Evolutionary conservation across 2,329 filamentous ascomycete genomes (phyloP), one percentile per base, ranked within the genome.

Genomic region (Penicillium sp.): DNA sequence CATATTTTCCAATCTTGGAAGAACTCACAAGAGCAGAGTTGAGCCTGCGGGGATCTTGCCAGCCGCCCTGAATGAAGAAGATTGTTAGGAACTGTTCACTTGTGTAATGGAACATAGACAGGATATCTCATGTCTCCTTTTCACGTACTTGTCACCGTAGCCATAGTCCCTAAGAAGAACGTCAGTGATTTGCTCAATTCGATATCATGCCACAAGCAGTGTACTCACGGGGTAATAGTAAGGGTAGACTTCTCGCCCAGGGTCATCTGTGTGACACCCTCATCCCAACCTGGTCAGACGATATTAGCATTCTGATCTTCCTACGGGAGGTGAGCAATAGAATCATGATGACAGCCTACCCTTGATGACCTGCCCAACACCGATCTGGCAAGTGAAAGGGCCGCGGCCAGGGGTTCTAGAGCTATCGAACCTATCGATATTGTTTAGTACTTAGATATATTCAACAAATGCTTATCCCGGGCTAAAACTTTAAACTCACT

Each of bases 211-310:
- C 14, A 25, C 41, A 12, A 22, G 16, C 18, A 22, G 3, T 47
- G 25, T 8, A 65, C 79, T 70, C 79, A 89, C 85, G 80, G 80
- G 54, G 84, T 80, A 67, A 96, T 95, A 61, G 84, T 86, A 56
- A 97, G 79, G 43, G 81, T 88, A 48, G 88, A 84, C 77, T 89
- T 92, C 80, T 96, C 91, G 68, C 90, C 90, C 52, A 95, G 76
- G 68, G 86, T 84, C 91, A 96, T 95, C 66, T 82, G 77, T 46
- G 77, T 72, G 49, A 96, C 89, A 59, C 87, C 90, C 73, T 95
- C 86, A 66, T 89, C 89, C 89, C 81, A 92, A 61, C 82, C 87
- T 61, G 44, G 19, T 35, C n/a, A 36, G 16, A 39, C 2, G 37
- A 16, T 11, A 31, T 51, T 27, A 51, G 38, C 31, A 46, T 6